Percentiles rank a stretch among this genome's conserved stretches.
Evolutionary conservation across 2,329 filamentous ascomycete genomes (phyloP).

Genomic region (Magnaporthiopsis rhizophila): DNA sequence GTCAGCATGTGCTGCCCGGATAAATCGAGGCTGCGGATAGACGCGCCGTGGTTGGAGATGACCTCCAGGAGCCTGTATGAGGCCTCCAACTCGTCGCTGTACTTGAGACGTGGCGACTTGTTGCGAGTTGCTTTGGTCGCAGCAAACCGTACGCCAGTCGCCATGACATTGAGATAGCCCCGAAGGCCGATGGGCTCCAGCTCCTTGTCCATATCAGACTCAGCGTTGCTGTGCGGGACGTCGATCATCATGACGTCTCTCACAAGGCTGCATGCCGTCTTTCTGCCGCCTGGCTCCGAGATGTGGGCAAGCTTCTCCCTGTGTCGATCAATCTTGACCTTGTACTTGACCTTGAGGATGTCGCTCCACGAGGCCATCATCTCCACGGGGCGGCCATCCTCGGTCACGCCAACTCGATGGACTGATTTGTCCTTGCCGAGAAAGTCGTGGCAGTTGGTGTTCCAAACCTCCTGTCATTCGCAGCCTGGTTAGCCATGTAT

Average conservation of each 20-base stretch:
- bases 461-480: conserved; percentile 4
- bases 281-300: not conserved
- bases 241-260: not conserved
- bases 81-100: not conserved
- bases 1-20: conserved; percentile 3
- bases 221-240: too few species aligned
- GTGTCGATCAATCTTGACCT: not conserved
- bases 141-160: not conserved
- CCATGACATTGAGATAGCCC: conserved; percentile 1
- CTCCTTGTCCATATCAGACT: not conserved
- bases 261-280: not conserved
- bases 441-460: conserved; percentile 1
- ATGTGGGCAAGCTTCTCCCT: not conserved
- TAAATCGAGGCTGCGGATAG: conserved; percentile 1
- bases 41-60: not conserved
- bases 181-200: not conserved
- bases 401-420: not conserved
- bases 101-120: not conserved
- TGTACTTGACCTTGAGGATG: not conserved
- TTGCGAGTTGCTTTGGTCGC: not conserved
- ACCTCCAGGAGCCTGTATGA: not conserved
- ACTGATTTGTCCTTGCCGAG: not conserved
- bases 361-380: not conserved
- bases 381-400: not conserved
- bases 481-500: not conserved